phyloP scores from a whole-genome alignment of 306 rosid species.

The Ochetophila trinervis region DNA sequence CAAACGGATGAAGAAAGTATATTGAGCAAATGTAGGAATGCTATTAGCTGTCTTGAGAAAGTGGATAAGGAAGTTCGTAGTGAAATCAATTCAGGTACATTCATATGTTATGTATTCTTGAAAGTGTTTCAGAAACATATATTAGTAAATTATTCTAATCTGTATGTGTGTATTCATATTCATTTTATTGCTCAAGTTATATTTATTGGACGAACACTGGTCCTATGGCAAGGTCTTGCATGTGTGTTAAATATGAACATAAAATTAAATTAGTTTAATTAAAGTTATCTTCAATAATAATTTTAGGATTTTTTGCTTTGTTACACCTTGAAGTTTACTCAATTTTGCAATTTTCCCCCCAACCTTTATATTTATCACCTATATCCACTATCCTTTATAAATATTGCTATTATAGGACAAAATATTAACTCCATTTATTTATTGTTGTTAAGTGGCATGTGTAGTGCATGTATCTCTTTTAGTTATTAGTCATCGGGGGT shows the following conservation, averaged over 20 bases:
- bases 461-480: too few relatives aligned
- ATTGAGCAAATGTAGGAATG: constrained; percentile 79
- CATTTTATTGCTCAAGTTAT: not conserved
- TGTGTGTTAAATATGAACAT: not conserved
- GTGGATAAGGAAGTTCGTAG: constrained; percentile 65
- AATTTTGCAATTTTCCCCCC: too few relatives aligned
- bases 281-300: not conserved
- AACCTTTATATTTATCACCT: too few relatives aligned
- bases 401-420: too few relatives aligned
- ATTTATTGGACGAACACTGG: not conserved
- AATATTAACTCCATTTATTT: too few relatives aligned
- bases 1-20: constrained; percentile 75
- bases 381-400: too few relatives aligned
- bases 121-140: constrained; percentile 19
- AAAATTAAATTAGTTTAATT: not conserved
- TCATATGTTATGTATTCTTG: constrained; percentile 6
- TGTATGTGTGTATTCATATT: not conserved
- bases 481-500: too few relatives aligned
- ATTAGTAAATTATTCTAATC: constrained; percentile 1
- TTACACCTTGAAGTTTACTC: too few relatives aligned
- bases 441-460: not conserved
- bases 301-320: too few relatives aligned
- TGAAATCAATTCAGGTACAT: constrained; percentile 65
- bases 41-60: constrained; percentile 74
- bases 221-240: not conserved